phyloP scores from a whole-genome alignment of 306 rosid genomes.

The cucumber (Cucumis sativus) region Cucumber_9930_V3 NC_026655.2:6905501-6906000 shows the following conservation, averaged over 20 bases:
- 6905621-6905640: conserved; percentile 8
- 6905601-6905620: conserved; percentile 16
- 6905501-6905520: neutral
- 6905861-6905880: conserved; percentile 22
- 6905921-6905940: conserved; percentile 17
- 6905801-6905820: neutral
- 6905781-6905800: conserved; percentile 15
- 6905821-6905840: conserved; percentile 11
- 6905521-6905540: conserved; percentile 16
- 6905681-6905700: neutral
- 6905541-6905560: conserved; percentile 8
- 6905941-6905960: conserved; percentile 15
- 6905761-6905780: neutral
- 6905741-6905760: neutral
- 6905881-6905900: conserved; percentile 22
- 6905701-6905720: neutral
- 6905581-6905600: conserved; percentile 14
- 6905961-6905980: neutral
- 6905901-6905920: conserved; percentile 17
- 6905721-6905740: neutral
- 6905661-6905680: conserved; percentile 12
- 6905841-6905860: conserved; percentile 3
- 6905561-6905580: conserved; percentile 10
- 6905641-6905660: neutral
- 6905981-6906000: neutral